Percentiles rank a stretch among this genome's conserved stretches.
Conservation (phyloP, 305 asterid genomes). For the Ilex paraguariensis region DNA sequence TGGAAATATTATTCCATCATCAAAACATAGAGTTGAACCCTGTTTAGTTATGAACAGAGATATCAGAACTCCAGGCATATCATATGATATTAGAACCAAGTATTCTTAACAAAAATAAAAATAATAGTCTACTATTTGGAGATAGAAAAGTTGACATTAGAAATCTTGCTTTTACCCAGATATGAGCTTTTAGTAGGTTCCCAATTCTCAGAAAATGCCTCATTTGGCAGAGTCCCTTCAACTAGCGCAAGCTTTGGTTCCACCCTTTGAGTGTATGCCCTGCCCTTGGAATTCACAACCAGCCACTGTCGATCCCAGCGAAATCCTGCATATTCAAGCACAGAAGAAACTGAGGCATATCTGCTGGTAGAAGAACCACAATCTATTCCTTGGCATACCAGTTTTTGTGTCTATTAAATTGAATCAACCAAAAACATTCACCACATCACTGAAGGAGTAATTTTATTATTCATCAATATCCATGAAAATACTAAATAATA, state of each 20-base stretch:
- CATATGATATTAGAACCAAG: no score
- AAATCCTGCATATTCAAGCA: constrained; percentile 35
- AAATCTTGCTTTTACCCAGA: constrained; percentile 30
- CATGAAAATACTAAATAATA: background rate
- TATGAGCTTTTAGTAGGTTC: constrained; percentile 37
- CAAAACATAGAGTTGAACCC: no score
- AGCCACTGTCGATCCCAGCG: constrained; percentile 73
- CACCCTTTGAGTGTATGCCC: constrained; percentile 56
- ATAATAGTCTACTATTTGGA: background rate
- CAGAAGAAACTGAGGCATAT: background rate
- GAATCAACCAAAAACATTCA: background rate
- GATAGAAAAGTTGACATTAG: background rate
- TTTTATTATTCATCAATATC: background rate
- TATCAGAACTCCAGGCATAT: no score
- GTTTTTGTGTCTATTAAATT: background rate
- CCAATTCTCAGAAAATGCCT: constrained; percentile 46
- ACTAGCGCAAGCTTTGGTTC: constrained; percentile 73
- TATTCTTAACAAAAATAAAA: no score
- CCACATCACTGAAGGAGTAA: background rate
- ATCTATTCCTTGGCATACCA: background rate
- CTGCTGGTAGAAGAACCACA: background rate
- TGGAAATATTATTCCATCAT: no score
- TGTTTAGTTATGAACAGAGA: no score
- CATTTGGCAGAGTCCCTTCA: constrained; percentile 39
- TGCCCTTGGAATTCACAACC: constrained; percentile 63